phyloP scores from a whole-genome alignment of 1,139 yeast genomes.

The Diutina siamensis region DNA sequence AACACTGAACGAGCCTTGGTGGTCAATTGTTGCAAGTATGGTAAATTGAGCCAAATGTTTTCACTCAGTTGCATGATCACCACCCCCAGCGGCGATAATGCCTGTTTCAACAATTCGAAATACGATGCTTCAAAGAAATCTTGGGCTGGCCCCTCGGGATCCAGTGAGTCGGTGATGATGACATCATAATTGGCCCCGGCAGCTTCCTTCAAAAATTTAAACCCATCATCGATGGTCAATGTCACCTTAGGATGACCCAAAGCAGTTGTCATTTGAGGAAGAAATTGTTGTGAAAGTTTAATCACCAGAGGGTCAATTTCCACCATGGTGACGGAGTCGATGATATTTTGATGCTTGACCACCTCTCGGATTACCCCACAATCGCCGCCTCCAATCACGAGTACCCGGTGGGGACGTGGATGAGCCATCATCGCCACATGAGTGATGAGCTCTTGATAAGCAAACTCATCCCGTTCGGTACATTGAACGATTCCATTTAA shows the following conservation, averaged over 20 bases:
- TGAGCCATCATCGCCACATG: conserved; percentile 73
- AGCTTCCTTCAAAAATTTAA: conserved; percentile 50
- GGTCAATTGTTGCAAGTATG: conserved; percentile 49
- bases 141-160: conserved; percentile 98
- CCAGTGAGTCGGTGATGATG: conserved; percentile 90
- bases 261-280: conserved; percentile 72
- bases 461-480: conserved; percentile 82
- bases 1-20: conserved; percentile 60
- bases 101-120: conserved; percentile 58
- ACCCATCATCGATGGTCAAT: conserved; percentile 79
- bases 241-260: conserved; percentile 62
- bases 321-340: conserved; percentile 66
- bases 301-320: conserved; percentile 90
- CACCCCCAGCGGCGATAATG: conserved; percentile 63
- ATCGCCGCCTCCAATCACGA: conserved; percentile 91
- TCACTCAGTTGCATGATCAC: conserved; percentile 90
- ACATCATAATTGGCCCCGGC: conserved; percentile 52
- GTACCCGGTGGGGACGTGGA: conserved; percentile 57
- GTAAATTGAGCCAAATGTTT: conserved; percentile 80
- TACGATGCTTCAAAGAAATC: conserved; percentile 79
- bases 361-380: conserved; percentile 87
- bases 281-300: conserved; percentile 56
- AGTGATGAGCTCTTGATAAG: conserved; percentile 82
- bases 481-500: conserved; percentile 82
- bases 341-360: conserved; percentile 54